phyloP scores from a whole-genome alignment of 495 filamentous ascomycete genomes.

The Pseudomonodictys pantanalensis region DNA sequence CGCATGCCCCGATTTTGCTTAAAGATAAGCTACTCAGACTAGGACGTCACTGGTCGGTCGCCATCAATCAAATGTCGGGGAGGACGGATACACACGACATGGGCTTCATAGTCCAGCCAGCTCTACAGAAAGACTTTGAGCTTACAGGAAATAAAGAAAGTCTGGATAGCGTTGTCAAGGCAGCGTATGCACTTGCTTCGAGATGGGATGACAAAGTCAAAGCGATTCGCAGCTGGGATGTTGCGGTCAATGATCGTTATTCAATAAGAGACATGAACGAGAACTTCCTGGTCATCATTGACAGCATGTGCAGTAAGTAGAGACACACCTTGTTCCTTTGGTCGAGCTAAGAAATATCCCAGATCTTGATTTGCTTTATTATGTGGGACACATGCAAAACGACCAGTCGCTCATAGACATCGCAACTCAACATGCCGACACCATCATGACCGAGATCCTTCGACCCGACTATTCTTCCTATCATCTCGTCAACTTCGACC shows the following conservation, averaged over 20 bases:
- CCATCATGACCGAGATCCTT: constrained; percentile 14
- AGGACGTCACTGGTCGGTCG: constrained; percentile 21
- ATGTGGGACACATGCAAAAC: constrained; percentile 10
- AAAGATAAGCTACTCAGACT: not conserved
- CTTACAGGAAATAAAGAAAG: constrained; percentile 14
- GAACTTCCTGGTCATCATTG: constrained; percentile 24
- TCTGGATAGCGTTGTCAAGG: not conserved
- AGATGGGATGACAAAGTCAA: constrained; percentile 16
- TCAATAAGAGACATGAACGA: constrained; percentile 22
- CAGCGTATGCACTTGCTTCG: constrained; percentile 14
- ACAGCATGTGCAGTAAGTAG: constrained; percentile 28
- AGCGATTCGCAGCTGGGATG: constrained; percentile 21
- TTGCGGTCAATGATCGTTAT: constrained; percentile 20
- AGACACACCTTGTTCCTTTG: not conserved
- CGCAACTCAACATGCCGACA: constrained; percentile 16
- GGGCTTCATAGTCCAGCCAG: constrained; percentile 23
- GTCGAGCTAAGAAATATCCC: not conserved
- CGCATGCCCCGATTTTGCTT: not conserved
- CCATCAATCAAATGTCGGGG: constrained; percentile 20
- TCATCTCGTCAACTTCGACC: constrained; percentile 21
- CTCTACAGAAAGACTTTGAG: constrained; percentile 19
- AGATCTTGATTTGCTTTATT: constrained; percentile 25
- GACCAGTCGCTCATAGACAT: constrained; percentile 20
- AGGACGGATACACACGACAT: constrained; percentile 25
- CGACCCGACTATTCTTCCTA: constrained; percentile 17